Evolutionary conservation across 306 rosid species (phyloP), one percentile per base, ranked within the genome.

Genomic region (Cicer judaicum): DNA sequence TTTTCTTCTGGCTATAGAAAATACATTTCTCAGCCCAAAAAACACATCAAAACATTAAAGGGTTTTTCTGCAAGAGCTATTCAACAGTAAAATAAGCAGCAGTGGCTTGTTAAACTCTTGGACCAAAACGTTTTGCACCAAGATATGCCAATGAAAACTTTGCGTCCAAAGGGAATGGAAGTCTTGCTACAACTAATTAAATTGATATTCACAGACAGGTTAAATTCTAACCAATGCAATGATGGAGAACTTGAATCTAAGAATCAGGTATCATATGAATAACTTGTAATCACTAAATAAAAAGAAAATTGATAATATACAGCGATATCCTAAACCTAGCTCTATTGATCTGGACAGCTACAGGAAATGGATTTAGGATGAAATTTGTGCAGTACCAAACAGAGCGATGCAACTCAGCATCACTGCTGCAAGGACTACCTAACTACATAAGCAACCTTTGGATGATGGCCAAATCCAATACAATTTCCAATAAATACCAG

Each of bases 251-350:
- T 48, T 29, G 72, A 67, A 67, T 62, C 79, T 74, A 65, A 77
- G 74, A 77, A 87, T 80, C 71, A 78, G 82, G 83, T 80, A 83
- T 79, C 74, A 75, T 83, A 70, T 74, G 59, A 79, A 76, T 84
- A 78, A 74, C 42, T 80, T 79, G 50, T 72, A 84, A 84, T 75
- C 79, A 65, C 89, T 87, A 82, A 70, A 34, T 67, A 42, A 55
- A 66, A 74, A 70, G 63, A 87, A 78, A 82, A 74, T 57, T 77
- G 55, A 67, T 47, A 67, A 89, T 89, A 80, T 93, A 93, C 95
- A 90, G 18, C 70, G 81, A 40, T 68, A 89, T 65, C 82, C 98
- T 93, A 93, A 83, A 69, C 84, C 96, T 90, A 93, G 85, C 76
- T 73, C 88, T 80, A 86, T 74, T 89, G 55, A 85, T 85, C 90